Evolutionary conservation across 164 flowering plant genomes (phyloP), one percentile per base, ranked within the genome.

Genomic region (Santalum album): DNA sequence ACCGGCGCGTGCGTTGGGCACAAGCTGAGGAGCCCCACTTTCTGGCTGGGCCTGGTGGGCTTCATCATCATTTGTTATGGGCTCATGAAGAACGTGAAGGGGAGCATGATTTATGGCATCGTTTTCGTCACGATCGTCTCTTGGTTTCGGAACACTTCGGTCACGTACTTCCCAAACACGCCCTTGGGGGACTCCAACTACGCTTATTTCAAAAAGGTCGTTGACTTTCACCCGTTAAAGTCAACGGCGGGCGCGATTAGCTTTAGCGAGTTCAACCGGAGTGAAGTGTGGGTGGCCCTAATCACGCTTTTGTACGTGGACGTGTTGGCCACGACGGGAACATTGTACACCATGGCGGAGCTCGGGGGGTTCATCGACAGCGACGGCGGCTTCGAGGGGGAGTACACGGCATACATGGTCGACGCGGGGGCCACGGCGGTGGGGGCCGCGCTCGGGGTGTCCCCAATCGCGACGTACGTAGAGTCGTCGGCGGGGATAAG

Each of bases 81-180:
- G 46, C 49, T 82, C 15, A 80, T 80, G 84, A 82, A 87, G 69
- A 56, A 80, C 1, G 51, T 79, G 0, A 87, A 83, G 55, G 95
- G 97, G 1, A 78, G 95, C 65, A 87, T 90, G 95, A 83, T 87
- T 0, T 81, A 72, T 65, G 94, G 97, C 6, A 78, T 90, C 47
- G 47, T 87, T 0, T 76, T 83, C 54, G 90, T 84, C 5, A 84
- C 94, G 1, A 38, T 82, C 2, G 43, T 89, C 25, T 89, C 94
- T 24, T 87, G 92, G 94, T 53, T 85, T 34, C 77, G 95, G 43
- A 75, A 70, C 46, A 87, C 95, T 25, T 24, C 53, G 10, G 92
- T 90, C 6, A 83, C 97, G 19, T 38, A 23, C 45, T 90, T 90
- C 39, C 95, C 97, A 0, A 1, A 69, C 42, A 81, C 78, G 21